Base-by-base conservation (phyloP, 1,284 basidiomycete species). In the Gymnopus androsaceus region DNA sequence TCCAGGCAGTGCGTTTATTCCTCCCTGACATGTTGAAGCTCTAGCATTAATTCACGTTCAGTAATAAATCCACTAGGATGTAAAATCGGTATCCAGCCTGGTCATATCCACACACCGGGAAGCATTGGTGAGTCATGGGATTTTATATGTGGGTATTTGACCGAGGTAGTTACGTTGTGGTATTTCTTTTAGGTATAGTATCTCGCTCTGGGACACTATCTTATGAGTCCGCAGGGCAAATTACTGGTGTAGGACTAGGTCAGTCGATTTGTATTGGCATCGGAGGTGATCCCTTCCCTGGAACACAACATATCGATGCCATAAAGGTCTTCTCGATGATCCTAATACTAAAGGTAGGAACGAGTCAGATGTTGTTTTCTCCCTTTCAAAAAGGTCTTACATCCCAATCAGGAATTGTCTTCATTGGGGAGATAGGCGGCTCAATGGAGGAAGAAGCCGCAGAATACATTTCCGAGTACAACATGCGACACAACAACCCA, bases 51-150 rank as follows among this genome's bases (percentile, higher is more conserved):
- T 15, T 19, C 25, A 12, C n/a, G 2, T 33, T 11, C 51, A 79
- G 88, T 99, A 67, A 98, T 99, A 69, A 95, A 95, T 70, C 94
- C 94, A 28, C 82, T 91, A 54, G 96, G 96, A n/a, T 99, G 97
- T 81, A 99, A 99, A 81, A 98, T 99, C 86, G 97, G 97, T 61
- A 99, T 99, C 72, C 96, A 98, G 79, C 97, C 97, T 23, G 96
- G 95, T 40, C 94, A 97, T 71, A 96, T 99, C 66, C 96, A 98
- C 80, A 92, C 76, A 61, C 94, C 96, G 55, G 95, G 95, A 55
- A 94, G 90, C 63, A 95, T 96, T 64, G 94, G 94, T 90, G 61
- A 33, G 80, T 69, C 14, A 12, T 30, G 47, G 34, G 80, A 69
- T 12, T 15, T 3, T 17, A 8, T 23, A n/a, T n/a, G n/a, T n/a